Conservation (phyloP, 73 alveolate genomes). For the Diophrys sp. region DNA sequence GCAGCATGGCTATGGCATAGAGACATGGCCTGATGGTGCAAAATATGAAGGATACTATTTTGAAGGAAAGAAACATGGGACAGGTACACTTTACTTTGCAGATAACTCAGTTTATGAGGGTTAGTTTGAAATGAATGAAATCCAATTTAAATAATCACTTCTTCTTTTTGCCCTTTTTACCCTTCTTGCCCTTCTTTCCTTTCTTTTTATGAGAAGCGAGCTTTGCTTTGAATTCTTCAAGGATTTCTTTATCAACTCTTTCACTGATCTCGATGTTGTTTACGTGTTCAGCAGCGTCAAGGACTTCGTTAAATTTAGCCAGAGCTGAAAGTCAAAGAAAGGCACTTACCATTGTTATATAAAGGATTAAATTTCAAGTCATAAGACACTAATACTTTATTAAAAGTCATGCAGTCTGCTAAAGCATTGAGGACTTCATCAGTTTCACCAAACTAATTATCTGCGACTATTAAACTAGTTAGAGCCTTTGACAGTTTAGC, state of each 20-base stretch:
- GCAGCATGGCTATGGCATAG: constrained; percentile 62
- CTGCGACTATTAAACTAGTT: constrained; percentile 51
- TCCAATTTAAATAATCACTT: neutral
- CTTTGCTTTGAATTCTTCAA: constrained; percentile 55
- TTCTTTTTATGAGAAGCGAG: constrained; percentile 43
- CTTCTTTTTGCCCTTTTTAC: constrained; percentile 63
- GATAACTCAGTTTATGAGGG: constrained; percentile 77
- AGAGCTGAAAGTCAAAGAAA: constrained; percentile 9
- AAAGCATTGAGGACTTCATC: constrained; percentile 57
- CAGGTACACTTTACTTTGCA: constrained; percentile 61
- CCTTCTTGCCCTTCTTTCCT: constrained; percentile 50
- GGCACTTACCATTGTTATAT: constrained; percentile 55
- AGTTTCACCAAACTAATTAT: constrained; percentile 71
- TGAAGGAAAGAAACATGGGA: constrained; percentile 78
- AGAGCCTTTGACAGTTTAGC: constrained; percentile 47
- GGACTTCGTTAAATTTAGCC: constrained; percentile 20
- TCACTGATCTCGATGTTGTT: constrained; percentile 56
- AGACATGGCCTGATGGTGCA: constrained; percentile 67
- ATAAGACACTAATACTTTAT: constrained; percentile 36
- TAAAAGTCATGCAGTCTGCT: constrained; percentile 38
- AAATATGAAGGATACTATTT: constrained; percentile 69
- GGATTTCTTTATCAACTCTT: constrained; percentile 39
- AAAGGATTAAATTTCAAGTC: constrained; percentile 57
- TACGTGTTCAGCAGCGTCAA: constrained; percentile 47
- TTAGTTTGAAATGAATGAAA: constrained; percentile 53